phyloP scores from a whole-genome alignment of 495 filamentous ascomycete genomes.

The Lophiotrema nucula region DNA sequence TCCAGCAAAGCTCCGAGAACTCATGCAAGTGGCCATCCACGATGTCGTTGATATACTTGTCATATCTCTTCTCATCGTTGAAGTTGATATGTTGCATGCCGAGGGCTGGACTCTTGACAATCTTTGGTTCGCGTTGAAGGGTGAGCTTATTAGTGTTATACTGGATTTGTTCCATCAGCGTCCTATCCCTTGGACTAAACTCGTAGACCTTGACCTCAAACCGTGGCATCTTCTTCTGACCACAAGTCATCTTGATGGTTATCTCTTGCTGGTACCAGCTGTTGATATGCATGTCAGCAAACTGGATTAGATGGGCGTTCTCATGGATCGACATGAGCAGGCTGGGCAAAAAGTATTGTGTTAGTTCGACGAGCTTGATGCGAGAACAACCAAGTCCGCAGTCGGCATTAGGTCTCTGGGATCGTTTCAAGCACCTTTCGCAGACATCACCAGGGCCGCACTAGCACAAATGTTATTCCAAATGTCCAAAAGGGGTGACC shows the following conservation, averaged over 20 bases:
- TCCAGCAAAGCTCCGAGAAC: constrained; percentile 36
- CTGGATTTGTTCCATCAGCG: constrained; percentile 36
- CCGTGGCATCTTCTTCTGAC: constrained; percentile 21
- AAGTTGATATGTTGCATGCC: constrained; percentile 39
- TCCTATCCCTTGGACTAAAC: constrained; percentile 36
- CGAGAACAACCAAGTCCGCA: constrained; percentile 37
- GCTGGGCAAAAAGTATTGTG: constrained; percentile 37
- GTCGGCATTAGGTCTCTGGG: constrained; percentile 31
- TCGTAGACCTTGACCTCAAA: constrained; percentile 40
- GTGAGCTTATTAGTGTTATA: constrained; percentile 36
- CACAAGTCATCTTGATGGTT: constrained; percentile 23
- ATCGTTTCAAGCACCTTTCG: constrained; percentile 35
- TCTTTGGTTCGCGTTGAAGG: neutral
- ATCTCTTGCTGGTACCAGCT: constrained; percentile 29
- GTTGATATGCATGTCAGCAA: constrained; percentile 33
- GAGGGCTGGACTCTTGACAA: constrained; percentile 40
- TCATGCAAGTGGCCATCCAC: constrained; percentile 37
- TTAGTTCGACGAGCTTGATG: constrained; percentile 36
- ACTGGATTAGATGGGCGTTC: constrained; percentile 36
- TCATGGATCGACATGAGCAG: constrained; percentile 40
- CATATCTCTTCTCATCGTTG: constrained; percentile 38
- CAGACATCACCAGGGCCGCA: constrained; percentile 39
- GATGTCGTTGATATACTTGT: constrained; percentile 40
- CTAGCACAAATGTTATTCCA: constrained; percentile 22
- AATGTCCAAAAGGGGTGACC: neutral